Base-by-base conservation (phyloP, 768 basidiomycete genomes). In the Macrolepiota dolichaula region DNA sequence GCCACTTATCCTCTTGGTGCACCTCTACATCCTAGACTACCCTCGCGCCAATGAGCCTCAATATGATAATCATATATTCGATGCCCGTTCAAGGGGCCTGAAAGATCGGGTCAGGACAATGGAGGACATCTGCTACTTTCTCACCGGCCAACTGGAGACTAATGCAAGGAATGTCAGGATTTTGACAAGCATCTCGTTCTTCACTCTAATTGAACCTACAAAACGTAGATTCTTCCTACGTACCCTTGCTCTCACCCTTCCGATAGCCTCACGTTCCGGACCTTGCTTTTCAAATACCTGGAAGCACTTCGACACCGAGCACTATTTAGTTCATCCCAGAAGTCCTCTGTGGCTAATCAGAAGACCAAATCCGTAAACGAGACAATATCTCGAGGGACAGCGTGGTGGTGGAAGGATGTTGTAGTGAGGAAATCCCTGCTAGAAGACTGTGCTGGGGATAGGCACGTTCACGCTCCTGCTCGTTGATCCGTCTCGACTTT, bases 381-480 rank as follows among this genome's bases (percentile, higher is more conserved):
- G n/a, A 24, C 32, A 27, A 32, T 64, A 38, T 44, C 19, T 4
- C 42, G 42, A 7, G 42, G 42, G 42, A 44, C 42, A 5, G 72
- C 72, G 2, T 78, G 74, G 78, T 85, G 84, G 84, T 86, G 85
- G 85, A 82, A 76, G 67, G 80, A 83, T 54, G 76, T 84, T 2
- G 73, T 83, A 3, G 81, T 84, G 3, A 75, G 84, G 29, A 85
- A 80, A 64, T 84, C 84, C 7, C 64, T 85, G 25, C 66, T 85
- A 27, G 84, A 85, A 61, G 83, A 85, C 63, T 85, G 82, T 64
- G 65, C 72, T 25, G 82, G 84, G 24, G 80, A 80, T 57, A 76
- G 76, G 83, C 84, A 52, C 49, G 73, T 62, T 32, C 49, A 38
- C 50, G 36, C 1, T 56, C 37, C 27, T 35, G 25, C 56, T 32